Percentiles rank a stretch among this genome's conserved stretches.
phyloP scores from a whole-genome alignment of 1,284 basidiomycete species.

The Moniliophthora roreri region DNA sequence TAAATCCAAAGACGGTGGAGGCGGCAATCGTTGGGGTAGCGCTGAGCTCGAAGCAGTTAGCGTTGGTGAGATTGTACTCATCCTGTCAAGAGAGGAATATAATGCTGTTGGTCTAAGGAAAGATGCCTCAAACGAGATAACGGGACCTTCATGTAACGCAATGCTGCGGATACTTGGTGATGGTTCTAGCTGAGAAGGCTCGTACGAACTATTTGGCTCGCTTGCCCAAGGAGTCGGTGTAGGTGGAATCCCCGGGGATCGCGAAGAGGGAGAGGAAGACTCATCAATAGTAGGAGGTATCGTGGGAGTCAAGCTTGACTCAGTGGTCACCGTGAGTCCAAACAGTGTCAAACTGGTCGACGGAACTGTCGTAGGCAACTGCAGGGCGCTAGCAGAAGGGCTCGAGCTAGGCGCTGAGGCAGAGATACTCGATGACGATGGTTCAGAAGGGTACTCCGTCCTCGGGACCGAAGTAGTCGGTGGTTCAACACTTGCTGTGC shows the following conservation, averaged over 20 bases:
- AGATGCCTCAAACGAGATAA: conserved; percentile 63
- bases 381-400: background rate
- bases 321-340: background rate
- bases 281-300: conserved; percentile 14
- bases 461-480: conserved; percentile 1
- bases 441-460: background rate
- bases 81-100: conserved; percentile 39
- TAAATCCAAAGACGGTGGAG: conserved; percentile 34
- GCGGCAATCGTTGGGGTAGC: conserved; percentile 29
- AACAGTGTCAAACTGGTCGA: background rate
- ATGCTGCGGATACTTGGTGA: conserved; percentile 64
- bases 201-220: conserved; percentile 65
- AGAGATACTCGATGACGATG: conserved; percentile 3
- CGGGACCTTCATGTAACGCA: conserved; percentile 55
- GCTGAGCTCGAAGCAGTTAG: conserved; percentile 30
- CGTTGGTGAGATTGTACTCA: conserved; percentile 43
- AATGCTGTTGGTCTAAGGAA: conserved; percentile 50
- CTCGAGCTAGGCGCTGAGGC: conserved; percentile 5
- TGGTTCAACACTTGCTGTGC: conserved; percentile 2
- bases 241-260: conserved; percentile 7
- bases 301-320: conserved; percentile 11
- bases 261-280: too few species aligned
- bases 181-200: conserved; percentile 64
- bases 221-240: conserved; percentile 43
- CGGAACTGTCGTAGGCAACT: background rate